A percentile compares a stretch with the other conserved stretches of the same genome.
These are phyloP conservation scores for Sicyos edulis DNA, from an alignment of 306 rosid species.

Conservation along the genomic window DNA sequence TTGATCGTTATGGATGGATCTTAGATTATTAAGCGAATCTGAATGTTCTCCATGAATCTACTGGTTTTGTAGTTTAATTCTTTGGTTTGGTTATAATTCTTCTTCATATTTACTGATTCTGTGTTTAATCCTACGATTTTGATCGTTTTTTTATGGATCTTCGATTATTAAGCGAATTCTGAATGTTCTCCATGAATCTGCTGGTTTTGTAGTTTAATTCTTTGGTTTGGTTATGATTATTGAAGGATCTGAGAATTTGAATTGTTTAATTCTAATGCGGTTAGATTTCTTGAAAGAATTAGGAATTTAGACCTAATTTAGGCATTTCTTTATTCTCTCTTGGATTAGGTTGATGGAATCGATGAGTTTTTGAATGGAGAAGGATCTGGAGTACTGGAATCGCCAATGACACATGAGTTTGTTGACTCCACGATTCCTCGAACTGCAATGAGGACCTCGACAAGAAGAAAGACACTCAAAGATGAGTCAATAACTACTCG, in stretches of 20 bases:
- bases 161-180: neutral
- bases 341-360: slow-evolving; percentile 69
- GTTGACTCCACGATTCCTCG: slow-evolving; percentile 34
- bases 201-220: neutral
- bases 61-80: neutral
- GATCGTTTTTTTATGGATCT: neutral
- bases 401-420: slow-evolving; percentile 22
- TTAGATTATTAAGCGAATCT: neutral
- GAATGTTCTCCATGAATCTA: neutral
- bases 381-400: slow-evolving; percentile 24
- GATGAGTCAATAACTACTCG: slow-evolving; percentile 33
- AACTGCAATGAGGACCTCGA: slow-evolving; percentile 40
- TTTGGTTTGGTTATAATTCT: neutral
- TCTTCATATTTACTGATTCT: neutral
- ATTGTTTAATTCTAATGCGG: neutral
- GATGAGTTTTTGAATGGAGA: slow-evolving; percentile 44
- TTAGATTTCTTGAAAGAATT: neutral
- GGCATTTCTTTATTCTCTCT: neutral
- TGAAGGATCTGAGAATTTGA: slow-evolving; percentile 6
- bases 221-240: neutral
- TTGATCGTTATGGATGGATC: neutral
- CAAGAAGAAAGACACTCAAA: slow-evolving; percentile 35
- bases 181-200: neutral
- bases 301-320: neutral
- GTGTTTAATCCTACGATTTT: neutral